Percentiles rank a stretch among this genome's conserved stretches.
These are phyloP conservation scores for Cryphonectria radicalis DNA, from an alignment of 2,329 filamentous ascomycete species.

Conservation along the genomic window DNA sequence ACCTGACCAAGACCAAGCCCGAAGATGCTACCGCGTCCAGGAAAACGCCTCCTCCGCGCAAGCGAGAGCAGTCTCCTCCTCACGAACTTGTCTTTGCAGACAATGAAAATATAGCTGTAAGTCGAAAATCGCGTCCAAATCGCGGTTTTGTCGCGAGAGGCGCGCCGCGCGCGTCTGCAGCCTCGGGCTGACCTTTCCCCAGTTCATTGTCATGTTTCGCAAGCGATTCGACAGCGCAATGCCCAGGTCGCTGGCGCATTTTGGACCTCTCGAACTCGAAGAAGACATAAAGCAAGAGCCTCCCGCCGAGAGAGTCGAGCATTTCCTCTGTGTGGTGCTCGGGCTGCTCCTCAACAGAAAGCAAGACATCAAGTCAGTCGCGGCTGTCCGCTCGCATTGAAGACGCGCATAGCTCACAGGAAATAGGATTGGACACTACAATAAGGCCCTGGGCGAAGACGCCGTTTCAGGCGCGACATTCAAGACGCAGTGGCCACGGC, in stretches of 20 bases:
- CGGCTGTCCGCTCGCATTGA: constrained; percentile 8
- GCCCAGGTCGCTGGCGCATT: constrained; percentile 82
- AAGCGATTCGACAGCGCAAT: constrained; percentile 90
- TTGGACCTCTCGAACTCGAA: constrained; percentile 95
- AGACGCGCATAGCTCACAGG: constrained; percentile 20
- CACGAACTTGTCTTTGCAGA: constrained; percentile 91
- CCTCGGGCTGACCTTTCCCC: constrained; percentile 40
- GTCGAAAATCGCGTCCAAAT: constrained; percentile 47
- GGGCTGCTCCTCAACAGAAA: constrained; percentile 92
- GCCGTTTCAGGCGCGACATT: constrained; percentile 73
- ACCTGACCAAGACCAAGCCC: constrained; percentile 57
- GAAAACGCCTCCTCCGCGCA: constrained; percentile 68
- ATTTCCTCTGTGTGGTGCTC: constrained; percentile 86
- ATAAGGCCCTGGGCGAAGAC: constrained; percentile 84
- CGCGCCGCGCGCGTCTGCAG: constrained; percentile 48
- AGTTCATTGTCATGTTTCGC: constrained; percentile 99
- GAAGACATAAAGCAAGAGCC: constrained; percentile 76
- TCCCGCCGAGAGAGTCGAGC: constrained; percentile 84
- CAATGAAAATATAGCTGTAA: constrained; percentile 88
- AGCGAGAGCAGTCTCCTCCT: constrained; percentile 83
- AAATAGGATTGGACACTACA: constrained; percentile 84
- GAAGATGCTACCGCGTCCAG: constrained; percentile 49
- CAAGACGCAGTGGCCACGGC: constrained; percentile 83
- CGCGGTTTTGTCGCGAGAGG: constrained; percentile 46
- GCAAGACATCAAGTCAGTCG: constrained; percentile 92